Base-by-base conservation (phyloP, 805 yeast genomes). In the Grigorovia jiainica region DNA sequence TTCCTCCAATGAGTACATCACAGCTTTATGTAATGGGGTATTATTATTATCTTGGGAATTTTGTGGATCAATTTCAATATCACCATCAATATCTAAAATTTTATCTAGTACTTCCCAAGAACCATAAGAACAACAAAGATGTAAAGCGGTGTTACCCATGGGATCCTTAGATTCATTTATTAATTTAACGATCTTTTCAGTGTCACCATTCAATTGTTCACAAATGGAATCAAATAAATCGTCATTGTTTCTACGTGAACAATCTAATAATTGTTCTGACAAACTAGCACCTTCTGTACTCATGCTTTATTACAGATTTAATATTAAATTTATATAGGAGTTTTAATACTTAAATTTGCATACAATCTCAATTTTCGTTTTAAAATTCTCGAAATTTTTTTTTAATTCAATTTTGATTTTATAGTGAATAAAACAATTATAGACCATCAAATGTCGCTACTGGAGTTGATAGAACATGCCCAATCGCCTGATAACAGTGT, bases 1-100 rank as follows among this genome's bases (percentile, higher is more conserved):
- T 55, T 90, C 95, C 20, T 77, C 79, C 36, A 69, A 67, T 11
- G 89, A 71, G 60, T 83, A 90, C 46, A 73, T 74, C 10, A 81
- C 95, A 5, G 95, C 94, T 47, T 75, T 65, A 62, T 90, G 97
- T 48, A 92, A 71, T 11, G 98, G 97, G 1, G 97, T 86, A 49
- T 85, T 89, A 31, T 87, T 89, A 40, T 81, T 82, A 23, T 73
- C 44, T 15, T 30, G 36, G 30, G 78, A 71, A 60, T 83, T 83
- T 33, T 63, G 58, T 11, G 95, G 92, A 60, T 92, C 95, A 24
- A 89, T 79, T 50, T 89, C 95, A 16, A 89, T 87, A 2, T 92
- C 95, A 23, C 61, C 63, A 46, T 85, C 95, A 42, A 82, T 79
- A 60, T 90, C 97, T 45, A 90, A 68, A 16, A 90, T 66, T 39